phyloP scores from a whole-genome alignment of 176 grass and related monocot species.

The Zea luxurians region DNA sequence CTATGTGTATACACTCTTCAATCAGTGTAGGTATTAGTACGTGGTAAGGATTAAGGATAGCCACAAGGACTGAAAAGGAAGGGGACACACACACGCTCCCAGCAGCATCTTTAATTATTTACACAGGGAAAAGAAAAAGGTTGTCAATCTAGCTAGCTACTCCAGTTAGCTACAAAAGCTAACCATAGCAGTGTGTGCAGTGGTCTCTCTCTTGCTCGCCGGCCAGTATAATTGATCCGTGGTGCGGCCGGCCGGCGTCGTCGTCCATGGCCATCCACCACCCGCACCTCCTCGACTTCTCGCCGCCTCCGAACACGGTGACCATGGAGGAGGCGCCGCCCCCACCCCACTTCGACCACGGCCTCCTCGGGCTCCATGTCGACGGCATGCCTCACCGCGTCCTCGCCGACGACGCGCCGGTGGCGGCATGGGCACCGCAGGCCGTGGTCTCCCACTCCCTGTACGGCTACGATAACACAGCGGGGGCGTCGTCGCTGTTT shows the following conservation, averaged over 20 bases:
- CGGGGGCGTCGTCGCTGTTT: not conserved
- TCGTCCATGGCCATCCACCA: constrained; percentile 43
- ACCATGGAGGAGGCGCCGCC: constrained; percentile 3
- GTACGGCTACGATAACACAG: not conserved
- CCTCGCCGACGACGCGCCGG: not conserved
- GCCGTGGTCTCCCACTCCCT: constrained; percentile 17
- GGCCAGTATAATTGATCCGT: not conserved
- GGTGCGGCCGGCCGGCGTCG: not conserved
- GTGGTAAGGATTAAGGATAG: not conserved
- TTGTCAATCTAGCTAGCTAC: not conserved
- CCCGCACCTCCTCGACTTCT: constrained; percentile 39
- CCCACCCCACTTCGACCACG: constrained; percentile 21
- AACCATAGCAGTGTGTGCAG: not conserved
- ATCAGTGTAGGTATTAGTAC: not conserved
- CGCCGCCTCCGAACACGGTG: constrained; percentile 17
- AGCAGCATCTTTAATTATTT: not conserved
- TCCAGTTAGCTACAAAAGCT: not conserved
- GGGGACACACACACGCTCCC: not conserved
- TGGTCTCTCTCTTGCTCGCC: not conserved
- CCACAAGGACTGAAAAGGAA: not conserved
- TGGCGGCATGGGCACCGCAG: not conserved
- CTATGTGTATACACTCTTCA: too few species aligned
- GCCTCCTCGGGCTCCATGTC: constrained; percentile 3
- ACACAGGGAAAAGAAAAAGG: not conserved
- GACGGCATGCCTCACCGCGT: not conserved